Percentiles rank a stretch among this genome's conserved stretches.
Evolutionary conservation across 495 filamentous ascomycete genomes (phyloP).

Genomic region (Chlorociboria aeruginascens): DNA sequence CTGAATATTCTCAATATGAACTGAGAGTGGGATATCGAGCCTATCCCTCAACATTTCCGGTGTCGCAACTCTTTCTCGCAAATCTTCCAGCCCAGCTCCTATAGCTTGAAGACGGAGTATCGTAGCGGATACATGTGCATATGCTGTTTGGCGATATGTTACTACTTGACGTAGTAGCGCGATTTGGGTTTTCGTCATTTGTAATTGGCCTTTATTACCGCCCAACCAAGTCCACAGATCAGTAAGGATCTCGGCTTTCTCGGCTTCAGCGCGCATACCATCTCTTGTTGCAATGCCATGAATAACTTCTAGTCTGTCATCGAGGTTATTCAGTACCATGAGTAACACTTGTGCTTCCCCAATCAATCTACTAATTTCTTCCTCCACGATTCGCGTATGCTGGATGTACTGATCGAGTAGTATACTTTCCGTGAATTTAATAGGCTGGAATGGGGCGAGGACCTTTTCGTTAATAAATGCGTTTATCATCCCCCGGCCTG

Average conservation of each 20-base stretch:
- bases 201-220: constrained; percentile 40
- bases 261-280: constrained; percentile 30
- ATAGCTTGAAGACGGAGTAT: constrained; percentile 57
- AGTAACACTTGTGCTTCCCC: constrained; percentile 52
- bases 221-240: constrained; percentile 61
- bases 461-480: constrained; percentile 30
- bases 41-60: constrained; percentile 41
- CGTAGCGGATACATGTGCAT: constrained; percentile 43
- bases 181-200: constrained; percentile 46
- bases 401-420: constrained; percentile 51
- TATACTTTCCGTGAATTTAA: constrained; percentile 36
- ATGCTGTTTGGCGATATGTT: constrained; percentile 45
- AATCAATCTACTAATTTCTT: constrained; percentile 50
- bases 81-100: constrained; percentile 48
- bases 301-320: constrained; percentile 51
- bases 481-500: constrained; percentile 25
- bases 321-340: constrained; percentile 43
- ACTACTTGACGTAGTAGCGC: constrained; percentile 44
- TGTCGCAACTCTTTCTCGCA: constrained; percentile 50
- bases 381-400: constrained; percentile 51
- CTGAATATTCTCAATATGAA: constrained; percentile 60
- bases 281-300: constrained; percentile 46
- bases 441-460: constrained; percentile 46
- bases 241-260: constrained; percentile 47
- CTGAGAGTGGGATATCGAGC: constrained; percentile 44